Conservation (phyloP, 2,329 filamentous ascomycete species). For the Podosphaera aphanis region DNA sequence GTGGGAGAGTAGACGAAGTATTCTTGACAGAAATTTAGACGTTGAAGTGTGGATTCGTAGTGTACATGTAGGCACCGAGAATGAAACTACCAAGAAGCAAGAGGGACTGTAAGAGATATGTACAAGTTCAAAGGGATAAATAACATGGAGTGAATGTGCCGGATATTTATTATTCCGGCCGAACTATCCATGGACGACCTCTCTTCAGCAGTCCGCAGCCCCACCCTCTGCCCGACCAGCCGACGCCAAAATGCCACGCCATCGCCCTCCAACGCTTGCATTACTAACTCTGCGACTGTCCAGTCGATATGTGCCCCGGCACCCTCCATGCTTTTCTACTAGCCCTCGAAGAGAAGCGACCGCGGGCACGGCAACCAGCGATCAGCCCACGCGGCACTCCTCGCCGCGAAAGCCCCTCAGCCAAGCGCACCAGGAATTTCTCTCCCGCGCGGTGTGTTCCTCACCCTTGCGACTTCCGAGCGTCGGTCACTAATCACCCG, state of each 20-base stretch:
- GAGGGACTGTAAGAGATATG: too few species aligned
- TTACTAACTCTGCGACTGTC: slow-evolving; percentile 18
- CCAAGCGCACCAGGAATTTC: slow-evolving; percentile 45
- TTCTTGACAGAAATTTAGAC: background rate
- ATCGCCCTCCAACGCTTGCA: slow-evolving; percentile 15
- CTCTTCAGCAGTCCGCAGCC: background rate
- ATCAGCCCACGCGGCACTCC: slow-evolving; percentile 7
- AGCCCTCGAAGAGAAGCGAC: slow-evolving; percentile 2
- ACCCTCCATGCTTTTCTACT: slow-evolving; percentile 8
- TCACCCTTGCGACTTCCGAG: background rate
- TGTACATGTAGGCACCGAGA: too few species aligned
- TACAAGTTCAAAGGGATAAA: too few species aligned
- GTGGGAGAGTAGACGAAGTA: background rate
- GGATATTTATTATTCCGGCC: background rate
- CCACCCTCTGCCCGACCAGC: background rate
- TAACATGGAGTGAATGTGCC: background rate
- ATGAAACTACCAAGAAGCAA: too few species aligned
- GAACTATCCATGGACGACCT: background rate
- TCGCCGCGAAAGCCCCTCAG: slow-evolving; percentile 28
- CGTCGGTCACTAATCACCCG: background rate
- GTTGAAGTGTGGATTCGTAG: too few species aligned
- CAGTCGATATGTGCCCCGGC: slow-evolving; percentile 4
- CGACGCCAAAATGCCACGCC: background rate
- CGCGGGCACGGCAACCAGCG: background rate
- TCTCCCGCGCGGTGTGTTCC: slow-evolving; percentile 42